These are phyloP conservation scores for Penicillium oxalicum DNA, from an alignment of 2,329 filamentous ascomycete species.

Conservation along the genomic window DNA sequence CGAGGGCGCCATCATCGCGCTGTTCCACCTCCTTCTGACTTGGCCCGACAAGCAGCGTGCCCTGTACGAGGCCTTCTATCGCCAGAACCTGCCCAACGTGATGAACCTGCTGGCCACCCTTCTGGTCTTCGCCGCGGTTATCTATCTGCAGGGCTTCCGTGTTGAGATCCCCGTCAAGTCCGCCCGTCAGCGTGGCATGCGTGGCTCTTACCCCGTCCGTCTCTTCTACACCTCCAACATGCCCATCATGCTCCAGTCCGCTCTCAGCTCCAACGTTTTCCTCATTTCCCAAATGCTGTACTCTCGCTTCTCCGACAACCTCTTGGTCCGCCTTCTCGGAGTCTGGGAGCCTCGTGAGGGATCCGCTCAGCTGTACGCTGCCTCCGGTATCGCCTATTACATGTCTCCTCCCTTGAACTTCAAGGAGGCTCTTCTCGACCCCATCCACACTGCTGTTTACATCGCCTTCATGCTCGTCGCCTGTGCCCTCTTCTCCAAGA, in stretches of 20 bases:
- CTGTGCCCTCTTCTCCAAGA: constrained; percentile 98
- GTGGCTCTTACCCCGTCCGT: constrained; percentile 94
- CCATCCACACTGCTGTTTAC: constrained; percentile 93
- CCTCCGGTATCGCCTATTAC: constrained; percentile 95
- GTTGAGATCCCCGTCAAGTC: constrained; percentile 99
- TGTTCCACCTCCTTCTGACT: constrained; percentile 96
- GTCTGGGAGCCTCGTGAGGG: constrained; percentile 96
- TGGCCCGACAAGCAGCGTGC: constrained; percentile 99
- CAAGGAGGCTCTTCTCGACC: constrained; percentile 92
- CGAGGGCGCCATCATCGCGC: constrained; percentile 93
- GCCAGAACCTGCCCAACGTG: constrained; percentile 98
- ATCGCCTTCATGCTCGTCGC: constrained; percentile 97
- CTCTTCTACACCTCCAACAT: constrained; percentile 99
- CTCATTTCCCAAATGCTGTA: constrained; percentile 99
- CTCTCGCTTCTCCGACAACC: constrained; percentile 97
- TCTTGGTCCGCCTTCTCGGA: constrained; percentile 93
- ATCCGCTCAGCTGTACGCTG: constrained; percentile 88
- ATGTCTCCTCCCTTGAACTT: constrained; percentile 98
- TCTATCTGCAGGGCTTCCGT: constrained; percentile 98
- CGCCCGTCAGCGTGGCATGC: constrained; percentile 95
- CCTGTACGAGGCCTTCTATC: constrained; percentile 97
- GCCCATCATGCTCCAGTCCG: constrained; percentile 99
- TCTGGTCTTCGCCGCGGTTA: constrained; percentile 90
- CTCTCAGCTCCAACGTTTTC: constrained; percentile 98
- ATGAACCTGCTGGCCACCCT: constrained; percentile 97